Evolutionary conservation across 2,329 filamentous ascomycete species (phyloP).

Genomic region (Cordyceps tenuipes): DNA sequence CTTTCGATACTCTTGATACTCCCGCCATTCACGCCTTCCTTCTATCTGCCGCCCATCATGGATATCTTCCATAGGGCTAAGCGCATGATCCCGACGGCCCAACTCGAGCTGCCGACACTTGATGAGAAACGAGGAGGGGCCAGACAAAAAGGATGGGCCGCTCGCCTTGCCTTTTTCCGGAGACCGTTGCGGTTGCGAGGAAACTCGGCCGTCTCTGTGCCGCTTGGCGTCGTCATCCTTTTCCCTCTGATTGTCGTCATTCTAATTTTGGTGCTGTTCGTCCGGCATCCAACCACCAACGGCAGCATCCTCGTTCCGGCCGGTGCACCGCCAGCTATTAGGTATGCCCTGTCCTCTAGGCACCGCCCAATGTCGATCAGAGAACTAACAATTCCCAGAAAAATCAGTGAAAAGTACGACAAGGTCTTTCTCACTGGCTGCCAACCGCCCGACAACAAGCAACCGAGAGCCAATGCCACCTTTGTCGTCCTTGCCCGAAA

Average conservation of each 20-base stretch:
- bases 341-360: slow-evolving; percentile 44
- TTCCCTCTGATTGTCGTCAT: slow-evolving; percentile 89
- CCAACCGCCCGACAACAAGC: slow-evolving; percentile 66
- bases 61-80: slow-evolving; percentile 50
- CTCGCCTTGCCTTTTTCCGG: slow-evolving; percentile 69
- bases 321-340: slow-evolving; percentile 79
- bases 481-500: slow-evolving; percentile 95
- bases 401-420: slow-evolving; percentile 95
- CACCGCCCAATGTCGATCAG: not conserved
- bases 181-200: slow-evolving; percentile 81
- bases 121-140: slow-evolving; percentile 40
- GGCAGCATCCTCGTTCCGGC: slow-evolving; percentile 80
- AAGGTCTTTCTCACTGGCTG: slow-evolving; percentile 94
- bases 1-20: not conserved
- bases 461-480: slow-evolving; percentile 82
- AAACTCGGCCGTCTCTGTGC: slow-evolving; percentile 87
- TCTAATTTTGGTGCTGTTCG: slow-evolving; percentile 81
- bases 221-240: slow-evolving; percentile 82
- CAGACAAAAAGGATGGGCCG: slow-evolving; percentile 33
- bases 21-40: not conserved
- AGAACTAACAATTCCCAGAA: slow-evolving; percentile 43
- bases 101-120: slow-evolving; percentile 38
- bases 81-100: slow-evolving; percentile 37
- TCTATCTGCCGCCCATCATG: slow-evolving; percentile 30
- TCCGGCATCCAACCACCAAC: slow-evolving; percentile 76